Evolutionary conservation across 441 rosid genomes (phyloP), one percentile per base, ranked within the genome.

Genomic region (Hypseocharis bilobata): DNA sequence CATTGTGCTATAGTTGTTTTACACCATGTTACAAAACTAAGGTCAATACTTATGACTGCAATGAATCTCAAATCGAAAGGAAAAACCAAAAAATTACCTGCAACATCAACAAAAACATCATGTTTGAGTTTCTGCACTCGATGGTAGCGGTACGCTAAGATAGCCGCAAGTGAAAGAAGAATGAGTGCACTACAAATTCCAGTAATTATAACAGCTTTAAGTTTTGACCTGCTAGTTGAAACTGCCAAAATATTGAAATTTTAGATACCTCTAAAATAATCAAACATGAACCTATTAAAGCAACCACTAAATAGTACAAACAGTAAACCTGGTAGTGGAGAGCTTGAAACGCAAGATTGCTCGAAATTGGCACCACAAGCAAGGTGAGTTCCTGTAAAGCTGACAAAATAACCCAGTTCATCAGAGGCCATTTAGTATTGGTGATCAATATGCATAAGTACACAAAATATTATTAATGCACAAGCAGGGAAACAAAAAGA

Each of bases 351-450:
- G 66, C 98, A 92, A 67, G 94, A 92, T 59, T 84, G 85, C 63
- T 76, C 80, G 80, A 82, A 73, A 63, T 70, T 84, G 20, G 84
- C 78, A 70, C 92, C 92, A 70, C 98, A 92, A 65, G 65, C 62
- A 20, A 92, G 88, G 69, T 73, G 76, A 36, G 96, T 88, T 59
- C 76, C 89, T 32, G 91, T 74, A 70, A 90, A 90, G 74, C 98
- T 89, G 86, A 62, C 63, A 74, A 69, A 59, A 66, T 10, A 57
- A 75, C 68, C 29, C 58, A 62, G 16, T 17, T 42, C 72, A 36
- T 17, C 6, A 29, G 32, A 27, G 57, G 60, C 6, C 22, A 17
- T 55, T 17, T 19, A 62, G 54, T n/a, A 51, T 45, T 6, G 42
- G 28, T 63, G 28, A 34, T 32, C 47, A 14, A 63, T 47, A 59